Evolutionary conservation across 2,329 filamentous ascomycete species (phyloP).

Genomic region (Venturia nashicola): DNA sequence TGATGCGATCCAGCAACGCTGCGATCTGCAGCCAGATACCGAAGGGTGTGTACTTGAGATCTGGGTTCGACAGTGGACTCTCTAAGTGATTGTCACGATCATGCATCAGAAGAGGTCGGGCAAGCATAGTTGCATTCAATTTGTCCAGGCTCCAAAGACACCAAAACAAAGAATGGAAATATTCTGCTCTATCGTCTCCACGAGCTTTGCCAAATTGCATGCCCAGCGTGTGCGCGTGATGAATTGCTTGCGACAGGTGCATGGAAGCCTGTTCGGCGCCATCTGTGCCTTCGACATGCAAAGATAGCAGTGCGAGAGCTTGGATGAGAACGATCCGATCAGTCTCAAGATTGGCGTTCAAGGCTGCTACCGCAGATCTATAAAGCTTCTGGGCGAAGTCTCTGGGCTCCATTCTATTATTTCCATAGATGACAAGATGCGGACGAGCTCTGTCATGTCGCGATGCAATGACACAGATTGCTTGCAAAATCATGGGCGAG

Average conservation of each 20-base stretch:
- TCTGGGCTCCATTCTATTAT: conserved; percentile 24
- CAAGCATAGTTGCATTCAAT: conserved; percentile 34
- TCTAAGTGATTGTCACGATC: conserved; percentile 34
- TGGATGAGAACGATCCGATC: conserved; percentile 36
- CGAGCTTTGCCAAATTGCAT: conserved; percentile 28
- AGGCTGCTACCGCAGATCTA: conserved; percentile 27
- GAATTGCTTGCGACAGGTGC: conserved; percentile 35
- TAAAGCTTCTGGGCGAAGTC: conserved; percentile 34
- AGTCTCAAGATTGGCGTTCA: conserved; percentile 29
- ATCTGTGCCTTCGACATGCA: conserved; percentile 35
- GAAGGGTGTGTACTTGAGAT: conserved; percentile 33
- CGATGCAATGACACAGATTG: conserved; percentile 35
- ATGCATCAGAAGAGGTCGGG: conserved; percentile 34
- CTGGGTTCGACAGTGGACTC: conserved; percentile 27
- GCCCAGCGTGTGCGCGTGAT: conserved; percentile 36
- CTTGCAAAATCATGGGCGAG: conserved; percentile 29
- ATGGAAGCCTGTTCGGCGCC: conserved; percentile 35
- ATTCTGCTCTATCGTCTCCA: conserved; percentile 22
- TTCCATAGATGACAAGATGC: conserved; percentile 26
- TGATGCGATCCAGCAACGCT: conserved; percentile 33
- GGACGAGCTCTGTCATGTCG: conserved; percentile 32
- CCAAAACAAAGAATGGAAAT: conserved; percentile 36
- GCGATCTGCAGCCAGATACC: conserved; percentile 35
- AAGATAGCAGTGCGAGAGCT: conserved; percentile 32
- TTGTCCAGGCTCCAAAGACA: conserved; percentile 37